A percentile compares a stretch with the other conserved stretches of the same genome.
phyloP scores from a whole-genome alignment of 2,329 filamentous ascomycete genomes.

The Fusarium sp. region DNA sequence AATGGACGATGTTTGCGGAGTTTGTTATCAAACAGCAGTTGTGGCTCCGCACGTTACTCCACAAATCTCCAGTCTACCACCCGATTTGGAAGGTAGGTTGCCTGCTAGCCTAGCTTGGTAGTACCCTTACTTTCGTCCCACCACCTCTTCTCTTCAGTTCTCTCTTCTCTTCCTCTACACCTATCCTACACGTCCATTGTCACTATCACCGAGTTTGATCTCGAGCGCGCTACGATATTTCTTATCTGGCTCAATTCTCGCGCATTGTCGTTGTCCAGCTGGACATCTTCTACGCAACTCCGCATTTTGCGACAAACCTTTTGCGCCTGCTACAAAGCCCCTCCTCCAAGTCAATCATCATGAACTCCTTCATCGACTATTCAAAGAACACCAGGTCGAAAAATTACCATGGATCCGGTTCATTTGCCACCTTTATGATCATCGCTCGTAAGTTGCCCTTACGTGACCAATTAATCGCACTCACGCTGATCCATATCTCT shows the following conservation, averaged over 20 bases:
- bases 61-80: conserved; percentile 34
- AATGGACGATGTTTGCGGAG: background rate
- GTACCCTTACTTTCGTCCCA: conserved; percentile 21
- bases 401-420: conserved; percentile 68
- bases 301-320: conserved; percentile 20
- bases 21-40: background rate
- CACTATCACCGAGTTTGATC: conserved; percentile 7
- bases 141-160: conserved; percentile 20
- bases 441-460: conserved; percentile 78
- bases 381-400: conserved; percentile 66
- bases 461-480: background rate
- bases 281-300: background rate
- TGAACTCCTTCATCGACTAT: conserved; percentile 59
- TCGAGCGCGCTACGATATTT: conserved; percentile 11
- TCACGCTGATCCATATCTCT: conserved; percentile 8
- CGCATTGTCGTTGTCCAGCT: background rate
- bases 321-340: conserved; percentile 12
- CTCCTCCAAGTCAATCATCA: conserved; percentile 35
- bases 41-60: conserved; percentile 5
- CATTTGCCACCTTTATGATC: conserved; percentile 97
- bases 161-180: conserved; percentile 15
- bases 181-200: background rate
- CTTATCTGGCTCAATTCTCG: background rate
- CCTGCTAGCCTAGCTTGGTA: conserved; percentile 6
- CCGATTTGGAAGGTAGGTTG: conserved; percentile 41